Evolutionary conservation across 176 grass and related monocot genomes (phyloP).

Genomic region (Phoenix roebelenii): DNA sequence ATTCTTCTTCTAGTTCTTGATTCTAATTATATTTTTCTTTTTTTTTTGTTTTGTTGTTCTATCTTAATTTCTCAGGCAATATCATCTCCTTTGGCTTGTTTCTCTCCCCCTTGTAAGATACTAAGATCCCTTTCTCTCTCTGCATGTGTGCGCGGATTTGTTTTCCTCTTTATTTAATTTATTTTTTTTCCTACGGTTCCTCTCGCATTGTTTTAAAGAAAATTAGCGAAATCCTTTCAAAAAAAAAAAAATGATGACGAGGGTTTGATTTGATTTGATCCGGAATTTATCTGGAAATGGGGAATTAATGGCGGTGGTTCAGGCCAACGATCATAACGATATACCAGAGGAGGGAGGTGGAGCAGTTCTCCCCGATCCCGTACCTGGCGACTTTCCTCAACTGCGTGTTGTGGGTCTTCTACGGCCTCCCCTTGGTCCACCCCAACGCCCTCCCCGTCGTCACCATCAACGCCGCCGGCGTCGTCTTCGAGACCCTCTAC

Average conservation of each 20-base stretch:
- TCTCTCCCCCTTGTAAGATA: constrained; percentile 62
- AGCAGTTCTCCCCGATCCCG: constrained; percentile 60
- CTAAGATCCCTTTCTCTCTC: too few relatives aligned
- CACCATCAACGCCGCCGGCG: constrained; percentile 74
- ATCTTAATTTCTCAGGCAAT: constrained; percentile 33
- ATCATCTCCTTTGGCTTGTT: constrained; percentile 74
- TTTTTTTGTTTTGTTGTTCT: too few relatives aligned
- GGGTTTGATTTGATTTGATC: too few relatives aligned
- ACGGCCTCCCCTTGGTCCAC: constrained; percentile 72
- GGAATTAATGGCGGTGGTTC: background rate
- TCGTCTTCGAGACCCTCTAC: constrained; percentile 51
- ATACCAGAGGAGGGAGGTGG: constrained; percentile 39
- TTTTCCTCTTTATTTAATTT: background rate
- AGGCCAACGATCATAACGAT: constrained; percentile 62
- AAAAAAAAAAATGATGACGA: too few relatives aligned
- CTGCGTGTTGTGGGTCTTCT: constrained; percentile 78
- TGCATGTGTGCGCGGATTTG: background rate
- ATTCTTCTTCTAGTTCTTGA: too few relatives aligned
- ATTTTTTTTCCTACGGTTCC: background rate
- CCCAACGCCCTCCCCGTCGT: constrained; percentile 67
- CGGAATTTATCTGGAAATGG: too few relatives aligned
- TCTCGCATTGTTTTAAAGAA: too few relatives aligned
- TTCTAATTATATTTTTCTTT: too few relatives aligned
- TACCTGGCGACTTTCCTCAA: constrained; percentile 92
- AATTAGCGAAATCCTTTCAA: too few relatives aligned